Percentiles rank a stretch among this genome's conserved stretches.
Conservation (phyloP, 805 yeast genomes). For the Cyberlindnera saturnus region DNA sequence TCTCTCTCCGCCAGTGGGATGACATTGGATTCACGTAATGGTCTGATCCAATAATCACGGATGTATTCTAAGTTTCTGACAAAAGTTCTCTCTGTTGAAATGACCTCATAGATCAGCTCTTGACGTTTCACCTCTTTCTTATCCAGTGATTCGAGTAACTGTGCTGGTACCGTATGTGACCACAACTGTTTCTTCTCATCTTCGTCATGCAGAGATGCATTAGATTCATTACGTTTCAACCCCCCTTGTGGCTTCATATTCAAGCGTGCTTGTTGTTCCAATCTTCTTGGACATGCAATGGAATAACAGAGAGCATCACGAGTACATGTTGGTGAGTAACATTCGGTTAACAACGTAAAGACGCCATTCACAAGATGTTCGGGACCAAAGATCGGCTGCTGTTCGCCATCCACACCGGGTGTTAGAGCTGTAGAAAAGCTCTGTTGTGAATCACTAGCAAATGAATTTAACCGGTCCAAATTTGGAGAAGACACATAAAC, state of each 20-base stretch:
- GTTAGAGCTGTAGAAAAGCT: conserved; percentile 9
- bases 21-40: conserved; percentile 77
- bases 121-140: conserved; percentile 88
- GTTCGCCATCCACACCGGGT: neutral
- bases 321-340: conserved; percentile 96
- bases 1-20: conserved; percentile 88
- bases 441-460: conserved; percentile 12
- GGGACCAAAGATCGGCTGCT: conserved; percentile 1
- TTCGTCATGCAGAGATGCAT: conserved; percentile 64
- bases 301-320: conserved; percentile 85
- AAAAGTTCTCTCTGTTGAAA: conserved; percentile 90
- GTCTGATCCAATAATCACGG: conserved; percentile 90
- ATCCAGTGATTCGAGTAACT: conserved; percentile 68
- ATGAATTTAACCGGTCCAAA: conserved; percentile 7
- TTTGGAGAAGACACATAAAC: conserved; percentile 29
- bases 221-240: conserved; percentile 65
- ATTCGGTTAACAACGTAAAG: conserved; percentile 85
- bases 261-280: conserved; percentile 91
- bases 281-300: conserved; percentile 91
- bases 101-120: conserved; percentile 90
- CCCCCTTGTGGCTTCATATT: conserved; percentile 88
- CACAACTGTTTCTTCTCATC: conserved; percentile 82
- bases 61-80: conserved; percentile 91
- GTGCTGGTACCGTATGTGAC: conserved; percentile 87
- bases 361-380: conserved; percentile 69